Base-by-base conservation (phyloP, 2,329 filamentous ascomycete genomes). In the Nothomitra cinnamomea region DNA sequence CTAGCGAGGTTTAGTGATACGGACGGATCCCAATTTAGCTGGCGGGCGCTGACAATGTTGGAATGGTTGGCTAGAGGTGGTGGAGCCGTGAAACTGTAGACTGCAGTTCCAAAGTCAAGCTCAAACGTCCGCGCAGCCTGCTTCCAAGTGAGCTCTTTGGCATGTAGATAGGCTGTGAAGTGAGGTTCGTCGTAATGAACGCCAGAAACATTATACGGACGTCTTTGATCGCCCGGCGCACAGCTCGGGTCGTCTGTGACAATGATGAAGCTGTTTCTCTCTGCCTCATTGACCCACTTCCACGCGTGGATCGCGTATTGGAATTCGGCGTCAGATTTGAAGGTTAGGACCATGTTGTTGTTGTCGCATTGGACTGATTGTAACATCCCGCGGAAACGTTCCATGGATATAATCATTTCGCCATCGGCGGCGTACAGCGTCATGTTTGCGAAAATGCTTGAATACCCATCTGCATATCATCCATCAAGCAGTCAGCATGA, bases 231-330 rank as follows among this genome's bases (percentile, higher is more conserved):
- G 24, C 58, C 54, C 25, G 51, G 51, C 2, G 51, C 58, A 43
- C 59, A 61, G 4, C 53, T 55, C 15, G 53, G 54, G 40, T 55
- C 51, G 28, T 57, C 57, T 8, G 58, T 55, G 17, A 61, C 58
- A 51, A 61, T 58, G 51, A 61, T 55, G 53, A 61, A 61, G 2
- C 54, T 53, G 32, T 57, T 48, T 42, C 60, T 57, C 28, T 51
- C 56, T 17, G 54, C 55, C 15, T 56, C 40, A 24, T 60, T 60
- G 35, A 60, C 59, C 60, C 60, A 61, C 35, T 60, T 53, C 60
- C 60, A 61, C 2, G 54, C 51, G 15, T 53, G 38, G 25, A 58
- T 47, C 2, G 60, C 60, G 35, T 59, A 60, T 1, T 55, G 54
- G 43, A 61, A 61, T 1, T 56, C 49, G 2, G 52, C 52, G 2